phyloP scores from a whole-genome alignment of 805 yeast genomes.

The Teunomyces stri region DNA sequence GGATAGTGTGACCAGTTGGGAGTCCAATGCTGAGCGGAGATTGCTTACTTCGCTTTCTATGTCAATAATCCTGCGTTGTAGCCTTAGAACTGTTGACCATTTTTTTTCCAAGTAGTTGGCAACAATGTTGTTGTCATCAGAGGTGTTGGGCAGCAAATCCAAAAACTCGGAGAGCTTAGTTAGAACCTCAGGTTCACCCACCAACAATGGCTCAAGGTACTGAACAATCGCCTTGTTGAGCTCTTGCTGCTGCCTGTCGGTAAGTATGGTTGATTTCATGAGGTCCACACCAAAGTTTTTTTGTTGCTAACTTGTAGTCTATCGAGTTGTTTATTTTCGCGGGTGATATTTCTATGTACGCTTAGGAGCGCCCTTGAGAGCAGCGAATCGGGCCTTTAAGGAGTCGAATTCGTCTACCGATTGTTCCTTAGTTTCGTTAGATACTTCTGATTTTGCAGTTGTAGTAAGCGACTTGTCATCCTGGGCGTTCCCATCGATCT shows the following conservation, averaged over 20 bases:
- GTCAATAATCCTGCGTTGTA: conserved; percentile 72
- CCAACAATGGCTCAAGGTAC: conserved; percentile 39
- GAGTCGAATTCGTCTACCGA: conserved; percentile 56
- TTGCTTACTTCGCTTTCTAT: conserved; percentile 58
- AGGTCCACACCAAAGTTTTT: background rate
- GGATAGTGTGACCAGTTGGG: conserved; percentile 4
- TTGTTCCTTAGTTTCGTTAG: conserved; percentile 12
- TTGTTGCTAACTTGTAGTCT: background rate
- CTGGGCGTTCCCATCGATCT: conserved; percentile 11
- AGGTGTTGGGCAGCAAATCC: conserved; percentile 4
- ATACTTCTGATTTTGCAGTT: conserved; percentile 5
- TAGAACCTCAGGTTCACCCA: conserved; percentile 15
- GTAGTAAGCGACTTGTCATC: conserved; percentile 18
- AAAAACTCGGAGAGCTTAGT: conserved; percentile 10
- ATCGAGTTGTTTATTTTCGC: background rate
- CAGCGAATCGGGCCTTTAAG: conserved; percentile 72
- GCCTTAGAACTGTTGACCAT: conserved; percentile 81
- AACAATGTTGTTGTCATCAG: conserved; percentile 23
- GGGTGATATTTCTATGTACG: background rate
- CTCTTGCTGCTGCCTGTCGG: conserved; percentile 32
- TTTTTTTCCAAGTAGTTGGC: conserved; percentile 63
- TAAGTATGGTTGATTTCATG: conserved; percentile 17
- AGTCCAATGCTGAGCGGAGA: conserved; percentile 44
- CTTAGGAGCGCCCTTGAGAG: conserved; percentile 43
- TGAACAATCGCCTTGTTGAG: conserved; percentile 38